Conservation (phyloP, 257 asterid genomes). For the Vinca minor region DNA sequence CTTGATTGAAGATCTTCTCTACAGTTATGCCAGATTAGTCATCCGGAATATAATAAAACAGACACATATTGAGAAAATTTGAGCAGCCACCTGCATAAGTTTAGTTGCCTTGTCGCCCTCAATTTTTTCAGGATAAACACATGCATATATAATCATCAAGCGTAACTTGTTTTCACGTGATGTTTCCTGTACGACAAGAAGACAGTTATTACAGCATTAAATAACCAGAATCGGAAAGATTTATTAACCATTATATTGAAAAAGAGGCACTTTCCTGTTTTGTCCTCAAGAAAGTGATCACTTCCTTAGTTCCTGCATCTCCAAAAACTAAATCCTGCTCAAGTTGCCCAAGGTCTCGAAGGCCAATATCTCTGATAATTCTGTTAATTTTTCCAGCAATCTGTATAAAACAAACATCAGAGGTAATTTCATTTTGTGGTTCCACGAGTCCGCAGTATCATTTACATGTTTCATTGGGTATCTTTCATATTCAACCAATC, state of each 20-base stretch:
- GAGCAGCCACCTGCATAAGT: slow-evolving; percentile 82
- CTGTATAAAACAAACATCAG: slow-evolving; percentile 35
- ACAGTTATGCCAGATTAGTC: background rate
- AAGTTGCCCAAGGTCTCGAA: slow-evolving; percentile 90
- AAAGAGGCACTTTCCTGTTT: slow-evolving; percentile 36
- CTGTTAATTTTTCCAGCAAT: slow-evolving; percentile 82
- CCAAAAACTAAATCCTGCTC: slow-evolving; percentile 99
- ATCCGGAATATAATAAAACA: background rate
- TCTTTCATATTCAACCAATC: background rate
- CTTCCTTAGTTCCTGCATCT: slow-evolving; percentile 97
- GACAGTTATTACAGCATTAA: slow-evolving; percentile 11
- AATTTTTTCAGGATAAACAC: slow-evolving; percentile 83
- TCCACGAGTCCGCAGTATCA: background rate
- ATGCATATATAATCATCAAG: slow-evolving; percentile 79
- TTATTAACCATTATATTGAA: background rate
- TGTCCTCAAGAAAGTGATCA: slow-evolving; percentile 57
- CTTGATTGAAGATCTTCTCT: background rate
- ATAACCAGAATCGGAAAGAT: slow-evolving; percentile 11
- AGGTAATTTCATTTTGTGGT: background rate
- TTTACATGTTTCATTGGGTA: background rate
- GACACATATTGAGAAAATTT: background rate
- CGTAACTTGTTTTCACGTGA: slow-evolving; percentile 62
- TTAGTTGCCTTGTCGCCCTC: slow-evolving; percentile 87
- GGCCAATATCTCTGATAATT: slow-evolving; percentile 52
- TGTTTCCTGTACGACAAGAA: slow-evolving; percentile 41